A percentile compares a stretch with the other conserved stretches of the same genome.
phyloP scores from a whole-genome alignment of 805 yeast genomes.

The Priceomyces fermenticarens region DNA sequence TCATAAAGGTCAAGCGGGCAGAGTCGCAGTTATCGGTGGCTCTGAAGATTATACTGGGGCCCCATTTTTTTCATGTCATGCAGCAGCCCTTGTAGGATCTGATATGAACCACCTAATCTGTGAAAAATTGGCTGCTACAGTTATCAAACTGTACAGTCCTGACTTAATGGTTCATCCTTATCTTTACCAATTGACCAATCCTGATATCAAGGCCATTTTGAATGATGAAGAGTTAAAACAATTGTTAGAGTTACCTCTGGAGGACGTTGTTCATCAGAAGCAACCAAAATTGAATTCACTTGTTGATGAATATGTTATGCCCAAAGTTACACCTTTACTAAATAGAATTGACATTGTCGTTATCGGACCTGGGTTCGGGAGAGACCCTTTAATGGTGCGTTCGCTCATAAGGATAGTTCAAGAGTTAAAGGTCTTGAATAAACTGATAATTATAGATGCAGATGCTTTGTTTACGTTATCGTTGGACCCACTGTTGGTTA shows the following conservation, averaged over 20 bases:
- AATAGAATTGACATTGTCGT: constrained; percentile 76
- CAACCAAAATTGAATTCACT: constrained; percentile 23
- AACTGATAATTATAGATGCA: constrained; percentile 86
- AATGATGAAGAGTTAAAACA: constrained; percentile 17
- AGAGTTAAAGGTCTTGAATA: constrained; percentile 50
- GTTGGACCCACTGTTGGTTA: constrained; percentile 50
- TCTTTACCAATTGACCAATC: constrained; percentile 48
- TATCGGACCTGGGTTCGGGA: constrained; percentile 92
- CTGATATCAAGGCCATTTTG: constrained; percentile 17
- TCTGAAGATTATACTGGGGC: constrained; percentile 97
- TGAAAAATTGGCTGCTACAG: constrained; percentile 70
- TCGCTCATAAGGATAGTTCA: constrained; percentile 57
- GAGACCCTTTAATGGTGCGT: constrained; percentile 67
- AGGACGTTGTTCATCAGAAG: constrained; percentile 20
- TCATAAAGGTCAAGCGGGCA: constrained; percentile 92
- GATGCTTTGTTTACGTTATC: constrained; percentile 77
- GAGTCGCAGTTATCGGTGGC: constrained; percentile 87
- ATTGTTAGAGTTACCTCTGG: constrained; percentile 12
- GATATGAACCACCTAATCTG: constrained; percentile 91
- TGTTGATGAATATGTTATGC: constrained; percentile 46
- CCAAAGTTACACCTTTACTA: constrained; percentile 54
- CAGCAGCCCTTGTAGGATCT: constrained; percentile 80
- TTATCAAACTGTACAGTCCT: constrained; percentile 86
- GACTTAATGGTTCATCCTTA: constrained; percentile 97
- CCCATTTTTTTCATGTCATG: constrained; percentile 85